Conservation (phyloP, 2,329 filamentous ascomycete genomes). For the Colletotrichum filicis region DNA sequence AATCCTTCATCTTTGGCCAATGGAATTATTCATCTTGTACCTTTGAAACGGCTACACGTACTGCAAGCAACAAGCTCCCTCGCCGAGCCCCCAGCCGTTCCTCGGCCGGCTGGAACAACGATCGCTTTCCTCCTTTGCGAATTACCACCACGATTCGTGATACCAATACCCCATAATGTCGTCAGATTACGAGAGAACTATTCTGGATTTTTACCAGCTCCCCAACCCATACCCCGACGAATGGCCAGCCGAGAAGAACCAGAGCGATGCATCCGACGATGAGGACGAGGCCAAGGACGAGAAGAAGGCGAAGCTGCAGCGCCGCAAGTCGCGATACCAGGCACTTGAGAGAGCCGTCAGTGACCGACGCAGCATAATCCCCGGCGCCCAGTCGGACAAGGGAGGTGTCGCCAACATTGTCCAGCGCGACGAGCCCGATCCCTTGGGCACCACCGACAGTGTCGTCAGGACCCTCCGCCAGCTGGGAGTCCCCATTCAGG, state of each 20-base stretch:
- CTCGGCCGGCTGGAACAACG: not conserved
- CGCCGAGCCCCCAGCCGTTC: not conserved
- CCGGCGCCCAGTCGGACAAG: conserved; percentile 73
- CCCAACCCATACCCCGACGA: conserved; percentile 80
- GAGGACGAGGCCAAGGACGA: conserved; percentile 64
- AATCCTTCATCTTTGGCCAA: conserved; percentile 1
- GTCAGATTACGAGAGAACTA: conserved; percentile 76
- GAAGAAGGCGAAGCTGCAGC: conserved; percentile 60
- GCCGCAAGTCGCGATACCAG: conserved; percentile 83
- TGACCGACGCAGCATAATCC: conserved; percentile 72
- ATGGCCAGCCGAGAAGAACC: conserved; percentile 88
- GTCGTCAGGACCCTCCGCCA: conserved; percentile 84
- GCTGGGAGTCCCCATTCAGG: conserved; percentile 83
- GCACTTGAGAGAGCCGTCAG: conserved; percentile 82
- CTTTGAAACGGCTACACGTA: conserved; percentile 17
- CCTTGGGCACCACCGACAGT: conserved; percentile 87
- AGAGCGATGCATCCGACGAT: conserved; percentile 74
- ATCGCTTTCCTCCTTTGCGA: not conserved
- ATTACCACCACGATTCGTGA: not conserved
- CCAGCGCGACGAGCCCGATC: conserved; percentile 92
- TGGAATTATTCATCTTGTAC: not conserved
- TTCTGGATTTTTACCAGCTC: conserved; percentile 92
- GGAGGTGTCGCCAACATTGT: conserved; percentile 81
- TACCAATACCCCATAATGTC: conserved; percentile 18
- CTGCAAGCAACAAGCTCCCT: conserved; percentile 20